Evolutionary conservation across 176 grass and related monocot genomes (phyloP), one percentile per base, ranked within the genome.

Genomic region (Carex myosuroides): DNA sequence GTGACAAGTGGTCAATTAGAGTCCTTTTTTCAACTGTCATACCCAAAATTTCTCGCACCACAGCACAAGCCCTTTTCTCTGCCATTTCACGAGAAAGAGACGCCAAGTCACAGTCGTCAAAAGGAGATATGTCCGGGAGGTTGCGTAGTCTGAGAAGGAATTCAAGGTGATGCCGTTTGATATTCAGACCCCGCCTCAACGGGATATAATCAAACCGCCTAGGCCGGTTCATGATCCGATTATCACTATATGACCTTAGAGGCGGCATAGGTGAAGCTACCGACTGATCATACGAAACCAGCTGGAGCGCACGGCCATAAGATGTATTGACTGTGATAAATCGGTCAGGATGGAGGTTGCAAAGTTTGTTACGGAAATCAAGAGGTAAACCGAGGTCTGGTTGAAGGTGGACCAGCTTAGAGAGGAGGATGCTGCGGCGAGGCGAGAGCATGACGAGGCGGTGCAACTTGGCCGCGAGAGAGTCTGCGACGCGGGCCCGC

Each of bases 21-120:
- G 91, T 93, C 62, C 91, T 84, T 74, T 93, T 96, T 87, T 96
- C 93, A 44, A 91, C 85, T 0, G 87, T 91, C 89, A 96, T 96
- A 24, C 81, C 91, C 85, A 96, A 74, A 53, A 93, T 79, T 80
- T 96, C 91, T 56, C 91, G 50, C 17, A 93, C 91, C 57, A 92
- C 90, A 6, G 89, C 87, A 63, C 91, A 96, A 21, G 93, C 85
- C 80, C 89, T 79, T 39, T 89, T 89, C 89, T 96, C 94, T 33
- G 79, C 60, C 87, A 90, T 89, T 83, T 93, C 87, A 16, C 85
- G 10, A 35, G 86, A 63, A 10, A 80, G 42, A 0, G 83, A 82
- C 1, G 10, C 37, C 55, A 64, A 53, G 5, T 84, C 87, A 29
- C 71, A 42, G 5, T 32, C 64, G 9, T 84, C 85, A 44, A 91